Evolutionary conservation across 495 filamentous ascomycete species (phyloP).

Genomic region (Aspergillus saccharolyticus): DNA sequence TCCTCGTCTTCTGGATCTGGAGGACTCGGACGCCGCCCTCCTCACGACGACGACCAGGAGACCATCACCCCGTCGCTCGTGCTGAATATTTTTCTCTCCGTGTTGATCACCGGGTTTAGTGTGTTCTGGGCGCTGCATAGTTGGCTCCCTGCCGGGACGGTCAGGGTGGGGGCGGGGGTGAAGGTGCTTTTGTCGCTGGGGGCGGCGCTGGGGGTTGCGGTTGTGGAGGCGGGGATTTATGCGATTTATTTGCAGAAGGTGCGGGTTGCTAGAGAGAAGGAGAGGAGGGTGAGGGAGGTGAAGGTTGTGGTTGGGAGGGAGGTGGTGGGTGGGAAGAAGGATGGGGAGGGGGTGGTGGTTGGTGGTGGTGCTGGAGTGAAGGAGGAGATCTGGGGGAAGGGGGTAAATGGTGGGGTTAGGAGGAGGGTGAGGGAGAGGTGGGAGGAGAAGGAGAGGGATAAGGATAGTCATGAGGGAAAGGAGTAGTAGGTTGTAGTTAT

Average conservation of each 20-base stretch:
- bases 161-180: slow-evolving; percentile 1
- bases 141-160: slow-evolving; percentile 44
- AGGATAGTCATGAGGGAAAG: background rate
- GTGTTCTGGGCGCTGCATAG: slow-evolving; percentile 46
- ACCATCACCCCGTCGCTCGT: slow-evolving; percentile 42
- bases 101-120: slow-evolving; percentile 42
- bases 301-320: slow-evolving; percentile 64
- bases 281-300: slow-evolving; percentile 59
- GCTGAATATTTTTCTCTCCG: slow-evolving; percentile 44
- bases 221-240: slow-evolving; percentile 87
- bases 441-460: slow-evolving; percentile 27
- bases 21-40: too few species aligned
- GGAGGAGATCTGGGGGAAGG: slow-evolving; percentile 44
- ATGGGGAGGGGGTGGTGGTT: slow-evolving; percentile 5
- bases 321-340: slow-evolving; percentile 15
- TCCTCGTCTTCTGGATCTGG: too few species aligned
- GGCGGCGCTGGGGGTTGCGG: slow-evolving; percentile 56
- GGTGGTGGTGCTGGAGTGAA: slow-evolving; percentile 19
- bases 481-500: background rate
- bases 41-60: slow-evolving; percentile 45
- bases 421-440: slow-evolving; percentile 43
- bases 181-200: slow-evolving; percentile 27
- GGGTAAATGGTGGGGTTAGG: slow-evolving; percentile 41
- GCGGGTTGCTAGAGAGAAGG: slow-evolving; percentile 61
- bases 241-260: slow-evolving; percentile 77